Evolutionary conservation across 1,284 basidiomycete species (phyloP).

Genomic region (Chalciporus sp.): DNA sequence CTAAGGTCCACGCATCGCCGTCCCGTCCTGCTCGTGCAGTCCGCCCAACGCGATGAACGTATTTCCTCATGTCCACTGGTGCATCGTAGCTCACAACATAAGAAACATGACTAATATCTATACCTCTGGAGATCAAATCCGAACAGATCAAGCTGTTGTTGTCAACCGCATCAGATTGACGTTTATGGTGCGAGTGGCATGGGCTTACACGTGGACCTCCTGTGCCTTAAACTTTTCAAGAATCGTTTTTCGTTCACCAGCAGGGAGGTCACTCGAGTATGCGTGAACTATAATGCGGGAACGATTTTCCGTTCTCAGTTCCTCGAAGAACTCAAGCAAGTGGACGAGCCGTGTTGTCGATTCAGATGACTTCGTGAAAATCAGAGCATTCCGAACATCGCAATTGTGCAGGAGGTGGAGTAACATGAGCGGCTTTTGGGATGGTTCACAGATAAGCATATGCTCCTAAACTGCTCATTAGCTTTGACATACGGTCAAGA

Average conservation of each 20-base stretch:
- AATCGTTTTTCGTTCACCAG: constrained; percentile 74
- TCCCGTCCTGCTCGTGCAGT: constrained; percentile 89
- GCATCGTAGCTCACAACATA: constrained; percentile 95
- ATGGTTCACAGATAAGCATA: constrained; percentile 80
- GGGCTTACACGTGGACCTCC: constrained; percentile 79
- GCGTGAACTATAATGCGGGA: constrained; percentile 55
- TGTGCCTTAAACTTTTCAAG: constrained; percentile 82
- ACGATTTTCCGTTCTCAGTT: constrained; percentile 36
- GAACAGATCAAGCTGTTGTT: constrained; percentile 83
- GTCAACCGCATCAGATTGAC: constrained; percentile 13
- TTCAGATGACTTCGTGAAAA: constrained; percentile 97
- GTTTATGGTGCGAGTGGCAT: neutral
- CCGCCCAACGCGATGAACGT: constrained; percentile 94
- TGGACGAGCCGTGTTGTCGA: constrained; percentile 83
- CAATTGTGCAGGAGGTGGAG: constrained; percentile 80
- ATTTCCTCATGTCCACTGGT: constrained; percentile 96
- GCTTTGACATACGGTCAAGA: neutral
- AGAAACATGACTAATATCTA: constrained; percentile 89
- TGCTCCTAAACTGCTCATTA: constrained; percentile 62
- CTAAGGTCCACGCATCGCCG: constrained; percentile 92
- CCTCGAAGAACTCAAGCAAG: constrained; percentile 84
- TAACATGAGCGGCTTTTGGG: constrained; percentile 87
- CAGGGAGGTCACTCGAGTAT: constrained; percentile 88
- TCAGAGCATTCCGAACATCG: constrained; percentile 71
- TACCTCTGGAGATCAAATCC: constrained; percentile 95